phyloP scores from a whole-genome alignment of 768 basidiomycete genomes.

The Pulveroboletus sp. region DNA sequence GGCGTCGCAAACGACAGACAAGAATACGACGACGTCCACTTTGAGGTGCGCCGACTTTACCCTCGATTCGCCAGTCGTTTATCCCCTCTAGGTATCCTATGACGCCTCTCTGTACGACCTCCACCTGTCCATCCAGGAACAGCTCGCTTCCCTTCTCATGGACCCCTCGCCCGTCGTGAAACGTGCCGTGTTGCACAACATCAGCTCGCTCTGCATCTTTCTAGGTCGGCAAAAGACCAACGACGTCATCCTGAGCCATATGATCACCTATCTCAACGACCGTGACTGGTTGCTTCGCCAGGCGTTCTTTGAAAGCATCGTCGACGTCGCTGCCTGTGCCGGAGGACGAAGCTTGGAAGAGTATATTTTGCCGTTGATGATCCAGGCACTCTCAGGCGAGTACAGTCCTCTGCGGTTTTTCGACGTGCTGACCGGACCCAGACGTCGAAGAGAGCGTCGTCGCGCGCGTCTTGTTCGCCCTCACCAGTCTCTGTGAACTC shows the following conservation, averaged over 20 bases:
- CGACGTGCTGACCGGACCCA: slow-evolving; percentile 32
- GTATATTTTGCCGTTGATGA: slow-evolving; percentile 95
- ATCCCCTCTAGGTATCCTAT: slow-evolving; percentile 69
- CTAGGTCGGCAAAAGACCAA: slow-evolving; percentile 90
- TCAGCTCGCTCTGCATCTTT: slow-evolving; percentile 88
- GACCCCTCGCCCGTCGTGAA: slow-evolving; percentile 89
- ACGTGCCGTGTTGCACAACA: slow-evolving; percentile 81
- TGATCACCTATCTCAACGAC: slow-evolving; percentile 84
- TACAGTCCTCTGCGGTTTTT: no score
- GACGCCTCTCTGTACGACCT: slow-evolving; percentile 84
- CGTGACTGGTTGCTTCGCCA: slow-evolving; percentile 88
- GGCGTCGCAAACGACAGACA: slow-evolving; percentile 58
- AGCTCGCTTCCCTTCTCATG: slow-evolving; percentile 80
- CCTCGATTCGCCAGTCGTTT: background rate
- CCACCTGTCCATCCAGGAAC: slow-evolving; percentile 80
- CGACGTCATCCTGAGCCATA: slow-evolving; percentile 86
- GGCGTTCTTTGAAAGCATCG: slow-evolving; percentile 93
- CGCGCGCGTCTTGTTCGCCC: slow-evolving; percentile 79
- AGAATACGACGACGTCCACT: slow-evolving; percentile 73
- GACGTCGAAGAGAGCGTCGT: slow-evolving; percentile 96
- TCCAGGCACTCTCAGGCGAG: slow-evolving; percentile 89
- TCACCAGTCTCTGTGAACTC: slow-evolving; percentile 86
- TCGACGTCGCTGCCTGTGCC: slow-evolving; percentile 92
- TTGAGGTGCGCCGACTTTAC: slow-evolving; percentile 53
- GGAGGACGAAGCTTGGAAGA: slow-evolving; percentile 90